Evolutionary conservation across 345 rosid genomes (phyloP), one percentile per base, ranked within the genome.

Genomic region (Eucalyptus grandis): DNA sequence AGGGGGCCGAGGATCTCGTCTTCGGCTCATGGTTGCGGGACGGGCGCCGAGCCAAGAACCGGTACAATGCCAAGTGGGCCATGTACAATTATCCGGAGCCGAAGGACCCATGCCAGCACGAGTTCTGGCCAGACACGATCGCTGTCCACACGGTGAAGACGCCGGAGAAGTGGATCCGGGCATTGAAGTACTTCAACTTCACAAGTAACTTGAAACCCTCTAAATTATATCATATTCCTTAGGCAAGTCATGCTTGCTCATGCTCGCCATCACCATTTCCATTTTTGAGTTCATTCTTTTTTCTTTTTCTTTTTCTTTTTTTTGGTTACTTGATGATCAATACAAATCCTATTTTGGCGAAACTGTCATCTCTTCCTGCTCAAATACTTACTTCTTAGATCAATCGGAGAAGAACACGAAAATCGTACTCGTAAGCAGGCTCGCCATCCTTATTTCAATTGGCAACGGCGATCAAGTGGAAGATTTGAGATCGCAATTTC

Each of bases 81-180:
- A 97, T 96, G 96, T 96, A 97, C 92, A 95, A 96, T 89, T 94
- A 89, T 53, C 98, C 98, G 0, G 94, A 93, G 13, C 97, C 96
- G 40, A 95, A 91, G 1, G 93, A 95, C 8, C 37, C 83, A 22
- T 96, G 99, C 87, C 93, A 96, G 13, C 98, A 96, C 90, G 97
- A 96, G 93, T 93, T 97, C 26, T 95, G 98, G 98, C 98, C 96
- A 3, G 92, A 94, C 44, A 96, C 98, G 1, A 90, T 94, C 12
- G 97, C 97, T 4, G 99, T 97, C 89, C 99, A 97, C 91, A 90
- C 93, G 87, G 90, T 96, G 94, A 97, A 96, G 96, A 96, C 92
- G 86, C 98, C 95, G 80, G 96, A 94, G 89, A 96, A 93, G 88
- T 96, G 99, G 99, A 91, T 97, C 88, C 89, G 91, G 24, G 93